phyloP scores from a whole-genome alignment of 1,284 basidiomycete species.

The Gomphus sp. region DNA sequence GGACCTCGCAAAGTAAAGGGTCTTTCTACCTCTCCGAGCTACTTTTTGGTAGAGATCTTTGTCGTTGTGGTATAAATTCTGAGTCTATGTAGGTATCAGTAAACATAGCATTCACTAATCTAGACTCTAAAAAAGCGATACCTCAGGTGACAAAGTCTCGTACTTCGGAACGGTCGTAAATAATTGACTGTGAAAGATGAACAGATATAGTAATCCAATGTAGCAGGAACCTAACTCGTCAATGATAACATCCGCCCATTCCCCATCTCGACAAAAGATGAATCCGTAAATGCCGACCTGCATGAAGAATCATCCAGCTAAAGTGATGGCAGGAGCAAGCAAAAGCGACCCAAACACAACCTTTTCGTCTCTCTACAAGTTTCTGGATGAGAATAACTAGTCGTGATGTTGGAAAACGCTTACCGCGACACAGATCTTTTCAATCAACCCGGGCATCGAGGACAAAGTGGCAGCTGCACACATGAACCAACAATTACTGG shows the following conservation, averaged over 20 bases:
- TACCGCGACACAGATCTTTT: constrained; percentile 42
- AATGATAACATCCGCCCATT: constrained; percentile 31
- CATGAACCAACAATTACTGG: constrained; percentile 43
- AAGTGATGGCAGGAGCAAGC: neutral
- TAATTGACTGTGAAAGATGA: constrained; percentile 24
- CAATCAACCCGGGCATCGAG: constrained; percentile 29
- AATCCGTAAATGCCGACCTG: constrained; percentile 48
- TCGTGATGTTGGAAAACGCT: constrained; percentile 13
- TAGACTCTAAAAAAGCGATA: neutral
- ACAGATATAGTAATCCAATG: neutral
- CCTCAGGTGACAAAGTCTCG: constrained; percentile 28
- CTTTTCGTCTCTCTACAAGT: constrained; percentile 33
- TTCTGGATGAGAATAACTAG: constrained; percentile 9
- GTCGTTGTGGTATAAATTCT: constrained; percentile 37
- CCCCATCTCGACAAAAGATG: constrained; percentile 39
- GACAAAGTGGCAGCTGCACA: constrained; percentile 36
- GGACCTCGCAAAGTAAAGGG: constrained; percentile 41
- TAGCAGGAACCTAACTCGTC: constrained; percentile 33
- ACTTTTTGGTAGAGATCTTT: constrained; percentile 35
- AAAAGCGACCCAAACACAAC: constrained; percentile 1
- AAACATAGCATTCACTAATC: neutral
- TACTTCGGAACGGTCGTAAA: constrained; percentile 39
- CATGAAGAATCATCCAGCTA: neutral
- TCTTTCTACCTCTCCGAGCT: constrained; percentile 37
- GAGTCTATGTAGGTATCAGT: constrained; percentile 13